phyloP scores from a whole-genome alignment of 176 grass and related monocot species.

The Thinopyrum elongatum region DNA sequence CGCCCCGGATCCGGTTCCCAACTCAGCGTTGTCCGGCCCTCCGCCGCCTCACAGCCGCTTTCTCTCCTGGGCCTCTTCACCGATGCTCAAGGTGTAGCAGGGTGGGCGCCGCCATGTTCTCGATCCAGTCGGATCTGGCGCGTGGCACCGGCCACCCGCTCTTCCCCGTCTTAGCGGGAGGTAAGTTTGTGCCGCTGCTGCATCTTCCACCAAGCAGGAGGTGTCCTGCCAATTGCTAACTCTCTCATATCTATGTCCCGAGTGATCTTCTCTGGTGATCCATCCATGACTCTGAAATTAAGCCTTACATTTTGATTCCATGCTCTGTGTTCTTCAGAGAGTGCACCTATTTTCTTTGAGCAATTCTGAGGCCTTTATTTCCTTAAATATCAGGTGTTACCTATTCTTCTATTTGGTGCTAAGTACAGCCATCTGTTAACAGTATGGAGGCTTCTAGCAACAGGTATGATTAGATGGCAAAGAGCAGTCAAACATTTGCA shows the following conservation, averaged over 20 bases:
- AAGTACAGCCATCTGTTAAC: slow-evolving; percentile 10
- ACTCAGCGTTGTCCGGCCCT: too few relatives aligned
- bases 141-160: too few relatives aligned
- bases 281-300: slow-evolving; percentile 66
- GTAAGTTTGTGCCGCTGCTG: too few relatives aligned
- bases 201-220: too few relatives aligned
- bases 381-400: slow-evolving; percentile 7
- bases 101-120: too few relatives aligned
- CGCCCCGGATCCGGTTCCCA: too few relatives aligned
- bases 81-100: too few relatives aligned
- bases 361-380: neutral
- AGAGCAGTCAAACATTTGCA: neutral
- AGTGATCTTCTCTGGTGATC: slow-evolving; percentile 64
- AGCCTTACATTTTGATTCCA: slow-evolving; percentile 23
- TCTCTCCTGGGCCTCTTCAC: too few relatives aligned
- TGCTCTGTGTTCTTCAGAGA: neutral
- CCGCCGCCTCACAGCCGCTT: too few relatives aligned
- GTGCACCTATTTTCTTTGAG: neutral
- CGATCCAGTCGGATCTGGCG: too few relatives aligned
- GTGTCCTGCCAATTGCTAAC: slow-evolving; percentile 53
- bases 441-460: slow-evolving; percentile 17
- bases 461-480: slow-evolving; percentile 39
- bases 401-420: slow-evolving; percentile 5
- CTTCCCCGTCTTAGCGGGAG: too few relatives aligned
- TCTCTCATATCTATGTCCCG: slow-evolving; percentile 37